Conservation (phyloP, 345 rosid genomes). For the Citrus reticulata region DNA sequence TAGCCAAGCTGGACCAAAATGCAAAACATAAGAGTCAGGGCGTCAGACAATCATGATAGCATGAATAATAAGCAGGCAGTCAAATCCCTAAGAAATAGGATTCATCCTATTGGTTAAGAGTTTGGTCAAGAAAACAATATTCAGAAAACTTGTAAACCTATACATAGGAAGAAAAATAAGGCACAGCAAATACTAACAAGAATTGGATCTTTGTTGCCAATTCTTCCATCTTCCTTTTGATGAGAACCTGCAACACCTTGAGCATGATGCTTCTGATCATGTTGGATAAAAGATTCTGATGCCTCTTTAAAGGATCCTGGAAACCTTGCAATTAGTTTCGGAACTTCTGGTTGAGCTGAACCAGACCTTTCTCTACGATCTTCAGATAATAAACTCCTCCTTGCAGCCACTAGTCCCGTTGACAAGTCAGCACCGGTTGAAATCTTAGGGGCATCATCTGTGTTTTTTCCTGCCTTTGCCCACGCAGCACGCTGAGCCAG, state of each 20-base stretch:
- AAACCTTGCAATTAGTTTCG: slow-evolving; percentile 66
- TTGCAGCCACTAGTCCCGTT: slow-evolving; percentile 46
- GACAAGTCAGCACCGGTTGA: slow-evolving; percentile 56
- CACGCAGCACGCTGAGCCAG: slow-evolving; percentile 76
- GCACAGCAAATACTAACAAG: slow-evolving; percentile 52
- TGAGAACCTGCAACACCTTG: slow-evolving; percentile 36
- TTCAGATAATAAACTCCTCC: slow-evolving; percentile 59
- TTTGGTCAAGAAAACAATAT: not conserved
- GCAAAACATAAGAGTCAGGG: not conserved
- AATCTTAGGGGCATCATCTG: slow-evolving; percentile 61
- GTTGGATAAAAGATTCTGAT: slow-evolving; percentile 51
- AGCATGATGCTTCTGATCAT: slow-evolving; percentile 49
- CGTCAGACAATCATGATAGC: not conserved
- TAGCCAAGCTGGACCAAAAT: slow-evolving; percentile 57
- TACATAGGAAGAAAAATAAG: not conserved
- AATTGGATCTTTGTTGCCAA: slow-evolving; percentile 59
- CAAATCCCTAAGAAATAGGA: not conserved
- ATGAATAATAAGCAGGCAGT: not conserved
- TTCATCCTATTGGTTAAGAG: not conserved
- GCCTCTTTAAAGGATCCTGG: slow-evolving; percentile 93
- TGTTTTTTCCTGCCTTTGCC: slow-evolving; percentile 60
- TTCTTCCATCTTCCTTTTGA: slow-evolving; percentile 59
- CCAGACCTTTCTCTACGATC: slow-evolving; percentile 47
- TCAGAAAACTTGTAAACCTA: not conserved
- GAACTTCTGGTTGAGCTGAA: slow-evolving; percentile 48